Evolutionary conservation across 2,329 filamentous ascomycete genomes (phyloP).

Genomic region (Fusarium newnesense): DNA sequence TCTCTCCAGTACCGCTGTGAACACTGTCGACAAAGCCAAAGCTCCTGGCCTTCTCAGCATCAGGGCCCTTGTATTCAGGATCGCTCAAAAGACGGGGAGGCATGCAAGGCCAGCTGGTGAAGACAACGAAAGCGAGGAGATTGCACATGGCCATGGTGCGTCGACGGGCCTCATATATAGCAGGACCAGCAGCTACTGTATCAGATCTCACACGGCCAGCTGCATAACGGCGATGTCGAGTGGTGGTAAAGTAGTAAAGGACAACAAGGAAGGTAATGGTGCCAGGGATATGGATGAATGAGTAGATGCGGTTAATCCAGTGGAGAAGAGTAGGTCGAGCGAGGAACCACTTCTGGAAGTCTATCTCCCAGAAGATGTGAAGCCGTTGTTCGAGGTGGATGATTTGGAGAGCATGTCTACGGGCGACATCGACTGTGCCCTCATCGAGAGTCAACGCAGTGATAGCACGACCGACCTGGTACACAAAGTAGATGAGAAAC

Average conservation of each 20-base stretch:
- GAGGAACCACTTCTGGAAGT: slow-evolving; percentile 66
- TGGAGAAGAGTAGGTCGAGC: slow-evolving; percentile 66
- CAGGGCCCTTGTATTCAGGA: slow-evolving; percentile 62
- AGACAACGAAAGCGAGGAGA: slow-evolving; percentile 68
- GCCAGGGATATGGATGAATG: slow-evolving; percentile 81
- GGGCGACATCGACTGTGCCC: slow-evolving; percentile 74
- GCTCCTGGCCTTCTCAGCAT: slow-evolving; percentile 68
- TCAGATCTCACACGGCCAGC: slow-evolving; percentile 44
- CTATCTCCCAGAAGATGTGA: slow-evolving; percentile 72
- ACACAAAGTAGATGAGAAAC: slow-evolving; percentile 81
- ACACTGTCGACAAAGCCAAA: slow-evolving; percentile 72
- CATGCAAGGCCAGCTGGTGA: slow-evolving; percentile 73
- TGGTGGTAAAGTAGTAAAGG: slow-evolving; percentile 77
- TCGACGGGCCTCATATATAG: slow-evolving; percentile 65
- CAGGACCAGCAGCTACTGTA: slow-evolving; percentile 52
- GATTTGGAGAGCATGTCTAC: slow-evolving; percentile 74
- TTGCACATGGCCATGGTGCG: slow-evolving; percentile 72
- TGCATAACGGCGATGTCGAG: slow-evolving; percentile 58
- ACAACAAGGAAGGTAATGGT: slow-evolving; percentile 74
- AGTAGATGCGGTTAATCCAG: slow-evolving; percentile 79
- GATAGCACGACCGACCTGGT: slow-evolving; percentile 78
- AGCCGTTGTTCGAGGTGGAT: slow-evolving; percentile 73
- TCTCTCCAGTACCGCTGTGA: slow-evolving; percentile 59
- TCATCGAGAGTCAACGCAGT: slow-evolving; percentile 75
- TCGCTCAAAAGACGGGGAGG: slow-evolving; percentile 69